Conservation (phyloP, 2,329 filamentous ascomycete genomes). For the Emydomyces testavorans region DNA sequence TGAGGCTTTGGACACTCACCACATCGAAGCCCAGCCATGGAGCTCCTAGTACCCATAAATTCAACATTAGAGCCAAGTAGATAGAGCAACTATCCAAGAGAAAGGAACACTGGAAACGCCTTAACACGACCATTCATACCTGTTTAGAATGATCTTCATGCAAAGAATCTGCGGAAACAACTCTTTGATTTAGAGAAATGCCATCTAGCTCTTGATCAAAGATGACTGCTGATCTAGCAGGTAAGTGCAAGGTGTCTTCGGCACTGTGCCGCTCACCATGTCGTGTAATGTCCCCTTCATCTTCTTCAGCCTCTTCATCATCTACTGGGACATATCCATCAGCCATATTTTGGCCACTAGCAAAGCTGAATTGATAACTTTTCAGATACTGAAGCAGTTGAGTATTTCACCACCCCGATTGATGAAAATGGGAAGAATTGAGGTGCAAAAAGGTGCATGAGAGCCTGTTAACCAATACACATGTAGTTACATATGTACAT, state of each 20-base stretch:
- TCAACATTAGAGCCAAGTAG: neutral
- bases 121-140: neutral
- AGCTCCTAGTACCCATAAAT: constrained; percentile 11
- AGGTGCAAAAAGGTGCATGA: too few species aligned
- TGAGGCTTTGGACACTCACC: constrained; percentile 9
- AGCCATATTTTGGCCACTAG: constrained; percentile 11
- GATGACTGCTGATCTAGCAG: neutral
- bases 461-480: too few species aligned
- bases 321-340: constrained; percentile 16
- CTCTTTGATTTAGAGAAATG: neutral
- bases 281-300: constrained; percentile 10
- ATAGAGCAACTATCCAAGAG: neutral
- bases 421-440: too few species aligned
- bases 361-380: neutral
- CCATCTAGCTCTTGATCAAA: constrained; percentile 8
- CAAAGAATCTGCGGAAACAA: neutral
- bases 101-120: neutral
- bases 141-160: constrained; percentile 10
- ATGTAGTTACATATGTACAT: too few species aligned
- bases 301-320: constrained; percentile 15
- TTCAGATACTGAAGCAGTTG: neutral
- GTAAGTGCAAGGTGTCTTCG: constrained; percentile 2
- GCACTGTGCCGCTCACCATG: neutral
- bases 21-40: constrained; percentile 15
- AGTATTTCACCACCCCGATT: too few species aligned